Evolutionary conservation across 2,329 filamentous ascomycete genomes (phyloP).

Genomic region (Penicillium sp.): DNA sequence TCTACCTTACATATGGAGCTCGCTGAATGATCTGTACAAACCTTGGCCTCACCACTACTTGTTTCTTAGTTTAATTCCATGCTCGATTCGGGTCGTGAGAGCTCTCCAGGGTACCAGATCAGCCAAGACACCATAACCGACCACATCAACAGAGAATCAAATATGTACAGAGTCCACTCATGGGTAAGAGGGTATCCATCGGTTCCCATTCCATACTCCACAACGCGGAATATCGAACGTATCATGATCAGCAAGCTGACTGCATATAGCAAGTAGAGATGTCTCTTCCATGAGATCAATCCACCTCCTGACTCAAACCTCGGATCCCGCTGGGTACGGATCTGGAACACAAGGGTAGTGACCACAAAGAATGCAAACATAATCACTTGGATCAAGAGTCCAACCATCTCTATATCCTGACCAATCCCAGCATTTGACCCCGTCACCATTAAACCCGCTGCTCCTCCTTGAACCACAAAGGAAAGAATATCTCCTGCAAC

Average conservation of each 20-base stretch:
- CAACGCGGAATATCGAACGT: not conserved
- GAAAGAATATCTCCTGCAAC: slow-evolving; percentile 4
- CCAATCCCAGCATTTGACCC: too few relatives aligned
- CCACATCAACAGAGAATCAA: not conserved
- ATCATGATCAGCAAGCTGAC: not conserved
- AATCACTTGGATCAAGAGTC: not conserved
- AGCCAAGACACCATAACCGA: not conserved
- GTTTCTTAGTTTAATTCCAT: too few relatives aligned
- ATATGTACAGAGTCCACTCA: not conserved
- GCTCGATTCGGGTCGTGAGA: too few relatives aligned
- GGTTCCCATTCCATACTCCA: not conserved
- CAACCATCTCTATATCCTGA: not conserved
- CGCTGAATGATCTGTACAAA: too few relatives aligned
- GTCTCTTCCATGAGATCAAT: too few relatives aligned
- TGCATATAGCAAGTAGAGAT: not conserved
- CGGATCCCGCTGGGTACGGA: too few relatives aligned
- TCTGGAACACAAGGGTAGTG: too few relatives aligned
- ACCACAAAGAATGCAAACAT: not conserved
- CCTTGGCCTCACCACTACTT: too few relatives aligned
- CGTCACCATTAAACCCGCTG: not conserved
- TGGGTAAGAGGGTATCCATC: not conserved
- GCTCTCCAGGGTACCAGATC: too few relatives aligned
- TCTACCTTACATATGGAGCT: too few relatives aligned
- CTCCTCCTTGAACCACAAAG: not conserved
- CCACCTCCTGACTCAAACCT: too few relatives aligned